phyloP scores from a whole-genome alignment of 805 yeast genomes.

The Pichia nanzhaoensis region DNA sequence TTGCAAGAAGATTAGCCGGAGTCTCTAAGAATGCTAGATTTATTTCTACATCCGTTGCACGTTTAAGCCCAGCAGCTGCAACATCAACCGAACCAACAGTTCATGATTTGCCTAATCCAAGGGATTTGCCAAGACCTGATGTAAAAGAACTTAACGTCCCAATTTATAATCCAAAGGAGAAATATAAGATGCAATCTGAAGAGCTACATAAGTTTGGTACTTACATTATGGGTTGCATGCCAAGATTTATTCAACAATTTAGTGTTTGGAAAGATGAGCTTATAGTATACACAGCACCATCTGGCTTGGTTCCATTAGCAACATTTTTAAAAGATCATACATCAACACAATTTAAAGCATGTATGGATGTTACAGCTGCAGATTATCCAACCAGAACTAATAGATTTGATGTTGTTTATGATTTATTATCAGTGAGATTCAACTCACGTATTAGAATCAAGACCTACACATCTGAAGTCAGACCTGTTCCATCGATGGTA shows the following conservation, averaged over 20 bases:
- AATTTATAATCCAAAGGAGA: slow-evolving; percentile 71
- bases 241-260: slow-evolving; percentile 76
- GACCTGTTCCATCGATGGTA: slow-evolving; percentile 76
- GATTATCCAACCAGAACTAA: slow-evolving; percentile 80
- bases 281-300: slow-evolving; percentile 67
- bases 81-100: slow-evolving; percentile 13
- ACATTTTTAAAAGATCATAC: slow-evolving; percentile 71
- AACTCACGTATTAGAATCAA: slow-evolving; percentile 84
- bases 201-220: slow-evolving; percentile 78
- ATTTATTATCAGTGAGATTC: slow-evolving; percentile 71
- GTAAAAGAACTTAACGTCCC: slow-evolving; percentile 35
- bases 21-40: slow-evolving; percentile 7
- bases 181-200: slow-evolving; percentile 57
- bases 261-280: slow-evolving; percentile 90
- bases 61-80: slow-evolving; percentile 11
- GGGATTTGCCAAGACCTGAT: slow-evolving; percentile 30
- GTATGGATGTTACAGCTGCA: slow-evolving; percentile 78
- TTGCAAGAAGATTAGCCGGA: slow-evolving; percentile 6
- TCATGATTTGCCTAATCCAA: slow-evolving; percentile 29
- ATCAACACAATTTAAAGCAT: slow-evolving; percentile 70
- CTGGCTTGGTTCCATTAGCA: slow-evolving; percentile 65
- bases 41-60: slow-evolving; percentile 4
- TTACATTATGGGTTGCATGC: slow-evolving; percentile 69
- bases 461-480: slow-evolving; percentile 78
- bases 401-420: slow-evolving; percentile 84